Evolutionary conservation across 2,329 filamentous ascomycete species (phyloP).

Genomic region (Claviceps arundinis): DNA sequence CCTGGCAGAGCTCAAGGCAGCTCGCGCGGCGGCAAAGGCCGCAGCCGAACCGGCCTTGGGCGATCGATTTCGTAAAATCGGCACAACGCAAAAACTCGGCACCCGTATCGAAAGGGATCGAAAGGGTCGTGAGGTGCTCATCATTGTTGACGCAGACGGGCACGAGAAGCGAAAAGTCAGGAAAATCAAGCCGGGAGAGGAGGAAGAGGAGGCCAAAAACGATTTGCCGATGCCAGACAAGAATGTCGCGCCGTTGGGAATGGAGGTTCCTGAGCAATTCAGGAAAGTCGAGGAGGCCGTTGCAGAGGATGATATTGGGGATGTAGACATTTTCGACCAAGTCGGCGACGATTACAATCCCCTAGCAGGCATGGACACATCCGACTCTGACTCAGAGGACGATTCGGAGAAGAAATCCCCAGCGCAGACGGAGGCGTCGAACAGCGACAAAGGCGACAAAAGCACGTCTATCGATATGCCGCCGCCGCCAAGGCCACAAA

Average conservation of each 20-base stretch:
- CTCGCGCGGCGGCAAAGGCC: conserved; percentile 45
- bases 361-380: conserved; percentile 41
- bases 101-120: conserved; percentile 47
- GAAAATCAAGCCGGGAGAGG: conserved; percentile 30
- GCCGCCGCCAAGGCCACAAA: conserved; percentile 30
- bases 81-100: conserved; percentile 36
- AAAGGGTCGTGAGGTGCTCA: conserved; percentile 49
- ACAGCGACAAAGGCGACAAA: conserved; percentile 7
- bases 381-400: conserved; percentile 31
- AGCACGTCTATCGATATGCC: conserved; percentile 24
- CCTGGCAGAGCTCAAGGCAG: conserved; percentile 51
- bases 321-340: conserved; percentile 53
- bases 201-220: conserved; percentile 21
- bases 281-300: conserved; percentile 29
- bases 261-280: conserved; percentile 51
- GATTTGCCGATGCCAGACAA: conserved; percentile 41
- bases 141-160: conserved; percentile 52
- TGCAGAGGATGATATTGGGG: conserved; percentile 35
- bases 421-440: background rate
- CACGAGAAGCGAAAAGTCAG: conserved; percentile 53
- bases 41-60: conserved; percentile 39
- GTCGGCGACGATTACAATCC: conserved; percentile 56
- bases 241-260: conserved; percentile 44
- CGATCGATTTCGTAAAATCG: conserved; percentile 52
- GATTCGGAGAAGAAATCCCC: conserved; percentile 19